phyloP scores from a whole-genome alignment of 306 rosid genomes.

The Purshia tridentata region DNA sequence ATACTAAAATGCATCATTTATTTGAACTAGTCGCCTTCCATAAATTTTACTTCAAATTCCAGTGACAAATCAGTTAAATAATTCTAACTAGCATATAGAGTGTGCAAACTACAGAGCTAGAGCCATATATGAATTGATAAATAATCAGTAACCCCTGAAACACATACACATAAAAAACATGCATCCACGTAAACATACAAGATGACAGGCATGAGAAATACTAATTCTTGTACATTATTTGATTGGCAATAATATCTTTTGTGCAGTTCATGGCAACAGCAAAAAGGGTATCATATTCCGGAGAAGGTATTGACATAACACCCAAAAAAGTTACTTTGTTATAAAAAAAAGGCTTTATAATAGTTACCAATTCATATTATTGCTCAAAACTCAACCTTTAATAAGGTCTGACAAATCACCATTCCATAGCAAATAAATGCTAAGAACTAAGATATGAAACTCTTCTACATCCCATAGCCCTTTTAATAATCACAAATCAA shows the following conservation, averaged over 20 bases:
- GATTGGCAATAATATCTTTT: not conserved
- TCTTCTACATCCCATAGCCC: not conserved
- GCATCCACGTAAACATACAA: not conserved
- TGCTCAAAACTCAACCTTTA: not conserved
- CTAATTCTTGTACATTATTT: not conserved
- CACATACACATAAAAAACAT: not conserved
- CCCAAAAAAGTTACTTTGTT: not conserved
- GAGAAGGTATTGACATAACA: not conserved
- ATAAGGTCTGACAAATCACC: not conserved
- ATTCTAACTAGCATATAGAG: not conserved
- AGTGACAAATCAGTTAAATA: too few relatives aligned
- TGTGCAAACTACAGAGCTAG: not conserved
- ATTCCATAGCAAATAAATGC: not conserved
- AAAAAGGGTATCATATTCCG: not conserved
- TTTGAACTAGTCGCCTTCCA: not conserved
- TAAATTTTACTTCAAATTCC: too few relatives aligned
- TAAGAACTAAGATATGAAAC: conserved; percentile 4
- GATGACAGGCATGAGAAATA: not conserved
- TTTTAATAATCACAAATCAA: not conserved
- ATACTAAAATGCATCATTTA: not conserved
- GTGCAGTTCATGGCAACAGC: not conserved
- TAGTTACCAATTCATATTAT: not conserved
- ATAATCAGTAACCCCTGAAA: not conserved
- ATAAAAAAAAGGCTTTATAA: not conserved
- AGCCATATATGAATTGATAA: not conserved